Conservation (phyloP, 106 monocot species). For the Ottelia alismoides region DNA sequence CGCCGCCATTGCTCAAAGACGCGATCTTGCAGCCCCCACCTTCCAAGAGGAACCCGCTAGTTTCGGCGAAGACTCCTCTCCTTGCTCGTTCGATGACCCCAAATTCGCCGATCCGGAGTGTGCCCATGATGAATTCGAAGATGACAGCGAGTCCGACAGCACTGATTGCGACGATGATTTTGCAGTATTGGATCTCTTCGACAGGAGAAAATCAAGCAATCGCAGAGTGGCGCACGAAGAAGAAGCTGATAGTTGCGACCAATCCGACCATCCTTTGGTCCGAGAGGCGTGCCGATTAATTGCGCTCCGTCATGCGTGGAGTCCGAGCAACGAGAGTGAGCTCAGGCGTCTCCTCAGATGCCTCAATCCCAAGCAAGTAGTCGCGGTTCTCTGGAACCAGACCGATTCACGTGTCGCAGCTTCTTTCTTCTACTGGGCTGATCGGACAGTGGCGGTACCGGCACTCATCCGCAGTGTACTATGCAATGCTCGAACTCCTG, state of each 20-base stretch:
- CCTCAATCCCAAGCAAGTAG: conserved; percentile 42
- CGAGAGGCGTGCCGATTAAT: conserved; percentile 63
- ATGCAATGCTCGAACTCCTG: conserved; percentile 60
- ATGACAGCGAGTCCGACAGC: conserved; percentile 5
- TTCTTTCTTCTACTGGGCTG: conserved; percentile 82
- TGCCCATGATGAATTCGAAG: conserved; percentile 11
- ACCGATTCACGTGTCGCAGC: conserved; percentile 50
- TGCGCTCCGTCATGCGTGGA: conserved; percentile 50
- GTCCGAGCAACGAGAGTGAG: conserved; percentile 46
- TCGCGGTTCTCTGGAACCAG: conserved; percentile 48
- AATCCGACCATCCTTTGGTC: conserved; percentile 48
- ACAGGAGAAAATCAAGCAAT: background rate
- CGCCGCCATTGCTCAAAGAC: no score
- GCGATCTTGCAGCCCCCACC: no score
- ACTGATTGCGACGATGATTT: conserved; percentile 5
- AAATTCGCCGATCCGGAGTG: conserved; percentile 3
- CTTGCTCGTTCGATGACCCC: background rate
- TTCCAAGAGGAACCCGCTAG: background rate
- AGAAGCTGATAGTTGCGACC: conserved; percentile 16
- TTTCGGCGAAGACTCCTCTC: background rate
- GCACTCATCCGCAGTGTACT: conserved; percentile 56
- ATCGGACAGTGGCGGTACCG: conserved; percentile 91
- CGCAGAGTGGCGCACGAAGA: no score
- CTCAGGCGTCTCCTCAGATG: conserved; percentile 43
- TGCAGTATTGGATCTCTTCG: conserved; percentile 14